phyloP scores from a whole-genome alignment of 768 basidiomycete genomes.

The Boletus vermiculosoides region DNA sequence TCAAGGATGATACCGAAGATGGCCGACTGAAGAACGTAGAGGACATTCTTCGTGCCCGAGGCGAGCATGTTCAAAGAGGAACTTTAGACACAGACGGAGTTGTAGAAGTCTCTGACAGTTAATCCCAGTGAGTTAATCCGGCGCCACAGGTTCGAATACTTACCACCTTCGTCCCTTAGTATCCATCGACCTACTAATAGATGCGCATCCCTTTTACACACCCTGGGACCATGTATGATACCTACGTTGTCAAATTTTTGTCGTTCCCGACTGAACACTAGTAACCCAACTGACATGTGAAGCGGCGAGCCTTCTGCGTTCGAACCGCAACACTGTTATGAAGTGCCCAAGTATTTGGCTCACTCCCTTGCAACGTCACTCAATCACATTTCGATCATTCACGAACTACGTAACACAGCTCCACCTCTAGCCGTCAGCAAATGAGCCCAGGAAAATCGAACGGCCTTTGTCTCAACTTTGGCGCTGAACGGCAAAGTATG shows the following conservation, averaged over 20 bases:
- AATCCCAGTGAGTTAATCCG: constrained; percentile 9
- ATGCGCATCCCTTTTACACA: background rate
- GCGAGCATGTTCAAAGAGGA: constrained; percentile 68
- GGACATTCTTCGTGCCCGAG: constrained; percentile 72
- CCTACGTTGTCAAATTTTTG: background rate
- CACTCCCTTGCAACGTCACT: background rate
- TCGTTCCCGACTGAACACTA: background rate
- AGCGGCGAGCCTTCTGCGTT: background rate
- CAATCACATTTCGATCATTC: background rate
- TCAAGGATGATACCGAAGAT: constrained; percentile 74
- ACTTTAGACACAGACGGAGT: constrained; percentile 47
- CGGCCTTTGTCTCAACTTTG: background rate
- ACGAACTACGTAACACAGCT: constrained; percentile 16
- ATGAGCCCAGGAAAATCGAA: background rate
- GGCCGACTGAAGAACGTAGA: constrained; percentile 80
- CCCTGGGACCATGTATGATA: constrained; percentile 10
- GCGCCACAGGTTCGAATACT: background rate
- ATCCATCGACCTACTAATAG: background rate
- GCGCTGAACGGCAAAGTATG: constrained; percentile 3
- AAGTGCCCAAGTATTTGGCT: background rate
- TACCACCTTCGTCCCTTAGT: background rate
- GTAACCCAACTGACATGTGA: background rate
- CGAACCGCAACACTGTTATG: background rate
- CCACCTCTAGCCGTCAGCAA: constrained; percentile 6
- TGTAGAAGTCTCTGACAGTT: constrained; percentile 49